These are phyloP conservation scores for Silene noctiflora DNA, from an alignment of 179 eudicot species.

Conservation along the genomic window DNA sequence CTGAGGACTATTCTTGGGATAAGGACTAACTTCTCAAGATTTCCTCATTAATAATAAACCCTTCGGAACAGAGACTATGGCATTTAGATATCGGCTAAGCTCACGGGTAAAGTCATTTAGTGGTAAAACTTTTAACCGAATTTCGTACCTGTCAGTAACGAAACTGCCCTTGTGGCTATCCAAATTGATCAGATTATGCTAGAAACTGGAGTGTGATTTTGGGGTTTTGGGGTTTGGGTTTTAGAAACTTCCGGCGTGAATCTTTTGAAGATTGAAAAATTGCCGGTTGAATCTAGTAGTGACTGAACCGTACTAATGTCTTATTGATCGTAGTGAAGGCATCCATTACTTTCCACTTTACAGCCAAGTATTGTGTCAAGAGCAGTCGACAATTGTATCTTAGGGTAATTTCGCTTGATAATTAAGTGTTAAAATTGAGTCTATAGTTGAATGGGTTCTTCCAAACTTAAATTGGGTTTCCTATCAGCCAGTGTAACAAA, in stretches of 20 bases:
- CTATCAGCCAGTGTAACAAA: not conserved
- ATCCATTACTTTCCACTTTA: no score
- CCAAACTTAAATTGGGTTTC: no score
- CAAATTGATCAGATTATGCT: not conserved
- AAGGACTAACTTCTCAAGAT: not conserved
- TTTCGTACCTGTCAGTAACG: not conserved
- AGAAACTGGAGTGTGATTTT: no score
- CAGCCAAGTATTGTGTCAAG: not conserved
- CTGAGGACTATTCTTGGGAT: not conserved
- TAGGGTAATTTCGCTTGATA: not conserved
- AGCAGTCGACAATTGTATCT: not conserved
- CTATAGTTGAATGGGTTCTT: not conserved
- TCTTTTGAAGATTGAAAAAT: no score
- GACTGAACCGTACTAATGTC: not conserved
- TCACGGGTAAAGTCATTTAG: not conserved
- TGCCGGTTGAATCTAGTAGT: not conserved
- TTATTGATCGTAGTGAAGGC: not conserved
- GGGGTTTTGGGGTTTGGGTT: no score
- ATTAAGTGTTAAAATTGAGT: not conserved
- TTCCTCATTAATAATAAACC: no score
- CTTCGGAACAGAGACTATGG: not conserved
- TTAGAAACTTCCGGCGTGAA: no score
- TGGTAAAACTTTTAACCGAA: not conserved
- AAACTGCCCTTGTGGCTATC: not conserved
- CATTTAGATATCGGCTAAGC: not conserved